phyloP scores from a whole-genome alignment of 495 filamentous ascomycete genomes.

The Penicillium mononematosum region DNA sequence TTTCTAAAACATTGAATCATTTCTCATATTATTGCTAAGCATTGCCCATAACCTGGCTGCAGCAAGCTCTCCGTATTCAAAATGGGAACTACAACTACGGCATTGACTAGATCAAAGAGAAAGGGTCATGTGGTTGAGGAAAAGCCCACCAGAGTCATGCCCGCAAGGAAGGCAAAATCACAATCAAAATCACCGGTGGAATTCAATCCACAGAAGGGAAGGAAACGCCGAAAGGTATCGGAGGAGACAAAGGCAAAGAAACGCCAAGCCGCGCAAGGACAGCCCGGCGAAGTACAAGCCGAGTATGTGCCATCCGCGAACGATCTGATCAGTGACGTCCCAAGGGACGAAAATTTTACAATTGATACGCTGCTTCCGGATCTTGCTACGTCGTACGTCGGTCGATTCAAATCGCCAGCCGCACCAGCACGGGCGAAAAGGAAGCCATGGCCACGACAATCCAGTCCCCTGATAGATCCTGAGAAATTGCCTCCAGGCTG shows the following conservation, averaged over 20 bases:
- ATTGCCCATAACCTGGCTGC: not conserved
- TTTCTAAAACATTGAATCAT: not conserved
- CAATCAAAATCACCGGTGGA: not conserved
- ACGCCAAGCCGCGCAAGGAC: not conserved
- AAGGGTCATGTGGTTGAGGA: not conserved
- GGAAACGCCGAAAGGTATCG: not conserved
- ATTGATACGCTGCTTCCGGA: not conserved
- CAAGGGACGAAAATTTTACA: not conserved
- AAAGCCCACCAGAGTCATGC: not conserved
- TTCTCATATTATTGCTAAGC: not conserved
- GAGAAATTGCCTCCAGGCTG: not conserved
- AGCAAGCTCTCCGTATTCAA: not conserved
- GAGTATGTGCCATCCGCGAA: not conserved
- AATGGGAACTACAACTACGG: not conserved
- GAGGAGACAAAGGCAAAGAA: not conserved
- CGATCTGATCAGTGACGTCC: not conserved
- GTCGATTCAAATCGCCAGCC: not conserved
- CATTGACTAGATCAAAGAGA: not conserved
- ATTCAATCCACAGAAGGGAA: not conserved
- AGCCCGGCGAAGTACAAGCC: not conserved
- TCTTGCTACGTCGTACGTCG: constrained; percentile 1
- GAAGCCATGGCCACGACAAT: not conserved
- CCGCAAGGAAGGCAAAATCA: not conserved
- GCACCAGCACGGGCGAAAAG: not conserved
- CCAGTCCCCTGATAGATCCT: not conserved